Percentiles rank a stretch among this genome's conserved stretches.
These are phyloP conservation scores for Crassisporium funariophilum DNA, from an alignment of 768 basidiomycete species.

Conservation along the genomic window DNA sequence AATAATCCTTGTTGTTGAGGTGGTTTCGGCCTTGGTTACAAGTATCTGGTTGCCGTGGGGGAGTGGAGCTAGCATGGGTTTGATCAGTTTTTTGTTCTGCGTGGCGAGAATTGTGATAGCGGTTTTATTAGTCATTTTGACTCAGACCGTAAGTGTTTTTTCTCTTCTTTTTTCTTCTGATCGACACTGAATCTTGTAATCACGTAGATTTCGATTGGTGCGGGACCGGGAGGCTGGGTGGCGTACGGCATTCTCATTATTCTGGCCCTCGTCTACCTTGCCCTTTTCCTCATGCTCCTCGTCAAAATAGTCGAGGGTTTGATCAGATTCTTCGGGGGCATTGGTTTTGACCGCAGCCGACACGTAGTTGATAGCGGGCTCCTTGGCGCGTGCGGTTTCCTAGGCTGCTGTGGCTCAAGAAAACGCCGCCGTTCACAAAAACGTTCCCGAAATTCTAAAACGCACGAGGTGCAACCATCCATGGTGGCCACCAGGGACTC, in stretches of 20 bases:
- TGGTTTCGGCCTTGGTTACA: conserved; percentile 83
- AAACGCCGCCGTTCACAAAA: conserved; percentile 32
- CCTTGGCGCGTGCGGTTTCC: conserved; percentile 76
- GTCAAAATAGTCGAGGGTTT: conserved; percentile 84
- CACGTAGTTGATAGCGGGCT: conserved; percentile 85
- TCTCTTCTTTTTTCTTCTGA: not conserved
- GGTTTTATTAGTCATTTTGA: conserved; percentile 87
- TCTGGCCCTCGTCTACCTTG: conserved; percentile 77
- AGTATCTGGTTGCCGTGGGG: conserved; percentile 98
- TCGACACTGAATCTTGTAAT: not conserved
- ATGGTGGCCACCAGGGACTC: conserved; percentile 33
- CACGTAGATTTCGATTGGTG: conserved; percentile 78
- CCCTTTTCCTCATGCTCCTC: conserved; percentile 78
- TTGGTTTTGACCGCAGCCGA: conserved; percentile 83
- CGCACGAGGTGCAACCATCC: conserved; percentile 4
- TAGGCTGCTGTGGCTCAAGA: conserved; percentile 62
- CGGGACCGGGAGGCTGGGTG: conserved; percentile 87
- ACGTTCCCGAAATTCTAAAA: conserved; percentile 23
- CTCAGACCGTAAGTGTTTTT: conserved; percentile 69
- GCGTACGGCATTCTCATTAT: conserved; percentile 91
- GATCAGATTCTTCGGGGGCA: conserved; percentile 73
- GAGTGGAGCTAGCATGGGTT: conserved; percentile 94
- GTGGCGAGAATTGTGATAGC: conserved; percentile 89
- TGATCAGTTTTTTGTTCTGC: conserved; percentile 92
- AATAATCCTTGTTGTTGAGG: conserved; percentile 87